Evolutionary conservation across 1,284 basidiomycete genomes (phyloP).

Genomic region (Moesziomyces antarcticus): DNA sequence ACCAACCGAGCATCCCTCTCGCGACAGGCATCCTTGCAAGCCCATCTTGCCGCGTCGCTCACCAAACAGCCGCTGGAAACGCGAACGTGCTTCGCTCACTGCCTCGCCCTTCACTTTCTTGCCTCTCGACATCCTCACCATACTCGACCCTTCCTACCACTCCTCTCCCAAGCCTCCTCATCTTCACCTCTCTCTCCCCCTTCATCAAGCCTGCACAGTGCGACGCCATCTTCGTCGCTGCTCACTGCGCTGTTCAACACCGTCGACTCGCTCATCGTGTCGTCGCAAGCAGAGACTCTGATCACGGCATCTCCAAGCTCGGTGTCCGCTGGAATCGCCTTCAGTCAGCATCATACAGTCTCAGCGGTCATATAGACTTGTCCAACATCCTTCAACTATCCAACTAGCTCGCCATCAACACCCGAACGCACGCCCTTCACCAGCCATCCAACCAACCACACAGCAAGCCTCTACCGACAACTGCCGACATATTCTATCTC

Average conservation of each 20-base stretch:
- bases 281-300: no score
- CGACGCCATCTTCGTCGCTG: background rate
- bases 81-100: background rate
- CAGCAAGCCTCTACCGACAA: background rate
- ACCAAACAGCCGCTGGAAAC: background rate
- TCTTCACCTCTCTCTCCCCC: background rate
- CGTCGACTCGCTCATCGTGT: no score
- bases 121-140: background rate
- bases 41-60: background rate
- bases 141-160: background rate
- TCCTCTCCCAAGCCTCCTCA: background rate
- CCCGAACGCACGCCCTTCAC: no score
- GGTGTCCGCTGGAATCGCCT: background rate
- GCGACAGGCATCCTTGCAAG: background rate
- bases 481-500: background rate
- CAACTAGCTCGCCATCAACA: background rate
- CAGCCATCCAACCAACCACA: background rate
- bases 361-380: no score
- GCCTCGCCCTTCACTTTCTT: background rate
- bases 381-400: background rate
- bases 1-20: slow-evolving; percentile 32
- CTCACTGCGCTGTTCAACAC: background rate
- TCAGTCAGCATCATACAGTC: background rate
- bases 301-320: background rate
- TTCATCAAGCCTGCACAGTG: background rate